These are phyloP conservation scores for Toxoplasma gondii DNA, from an alignment of 169 alveolate species.

Conservation along the genomic window DNA sequence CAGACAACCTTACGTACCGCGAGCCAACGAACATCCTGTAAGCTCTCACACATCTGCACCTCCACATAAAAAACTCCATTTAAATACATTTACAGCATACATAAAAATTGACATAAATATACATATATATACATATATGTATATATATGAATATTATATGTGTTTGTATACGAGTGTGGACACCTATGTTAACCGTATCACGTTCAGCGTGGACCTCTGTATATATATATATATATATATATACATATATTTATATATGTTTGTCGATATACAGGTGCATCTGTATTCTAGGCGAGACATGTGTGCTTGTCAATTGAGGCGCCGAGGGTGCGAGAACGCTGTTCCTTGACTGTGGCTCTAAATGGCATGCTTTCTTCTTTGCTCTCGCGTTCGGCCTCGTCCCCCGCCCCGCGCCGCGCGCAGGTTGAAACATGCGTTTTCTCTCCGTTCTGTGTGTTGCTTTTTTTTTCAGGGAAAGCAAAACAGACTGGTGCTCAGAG, in stretches of 20 bases:
- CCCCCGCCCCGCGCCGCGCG: too few relatives aligned
- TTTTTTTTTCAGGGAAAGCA: neutral
- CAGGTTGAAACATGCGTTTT: too few relatives aligned
- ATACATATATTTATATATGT: neutral
- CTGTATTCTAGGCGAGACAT: too few relatives aligned
- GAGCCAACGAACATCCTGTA: neutral
- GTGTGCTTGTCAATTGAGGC: too few relatives aligned
- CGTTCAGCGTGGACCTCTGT: too few relatives aligned
- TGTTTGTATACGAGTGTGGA: neutral
- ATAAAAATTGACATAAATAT: neutral
- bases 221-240: neutral
- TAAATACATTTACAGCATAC: neutral
- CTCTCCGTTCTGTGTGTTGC: too few relatives aligned
- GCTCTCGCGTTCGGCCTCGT: too few relatives aligned
- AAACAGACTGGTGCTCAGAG: neutral
- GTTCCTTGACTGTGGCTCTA: too few relatives aligned
- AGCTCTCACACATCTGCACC: neutral
- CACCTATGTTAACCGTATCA: too few relatives aligned
- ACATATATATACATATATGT: neutral
- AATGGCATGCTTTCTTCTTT: too few relatives aligned
- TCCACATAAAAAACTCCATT: neutral
- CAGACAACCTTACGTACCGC: neutral
- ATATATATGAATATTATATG: neutral
- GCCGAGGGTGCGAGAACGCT: too few relatives aligned
- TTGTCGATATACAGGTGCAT: neutral